Conservation (phyloP, 225 moss, liverwort and hornwort species). For the Polytrichum commune region DNA sequence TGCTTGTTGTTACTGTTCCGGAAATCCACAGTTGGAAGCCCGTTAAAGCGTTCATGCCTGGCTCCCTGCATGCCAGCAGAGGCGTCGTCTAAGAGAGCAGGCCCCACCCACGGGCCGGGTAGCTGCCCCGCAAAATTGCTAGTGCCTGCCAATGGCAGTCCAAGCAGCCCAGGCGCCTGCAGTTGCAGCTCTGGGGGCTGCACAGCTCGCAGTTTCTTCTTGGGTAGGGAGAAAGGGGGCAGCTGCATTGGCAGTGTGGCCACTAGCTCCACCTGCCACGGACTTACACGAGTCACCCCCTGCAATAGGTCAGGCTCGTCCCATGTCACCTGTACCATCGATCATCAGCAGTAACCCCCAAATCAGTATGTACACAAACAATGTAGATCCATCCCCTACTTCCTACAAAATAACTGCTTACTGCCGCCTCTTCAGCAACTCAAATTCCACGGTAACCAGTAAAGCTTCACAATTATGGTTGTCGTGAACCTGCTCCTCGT, state of each 20-base stretch:
- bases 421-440: no score
- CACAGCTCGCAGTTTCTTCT: slow-evolving; percentile 63
- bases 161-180: slow-evolving; percentile 57
- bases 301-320: slow-evolving; percentile 79
- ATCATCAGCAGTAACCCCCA: not conserved
- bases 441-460: not conserved
- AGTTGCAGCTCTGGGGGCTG: slow-evolving; percentile 58
- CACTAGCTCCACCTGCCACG: slow-evolving; percentile 85
- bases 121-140: slow-evolving; percentile 21
- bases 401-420: no score
- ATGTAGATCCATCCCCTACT: no score
- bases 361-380: not conserved
- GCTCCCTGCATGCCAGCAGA: slow-evolving; percentile 82
- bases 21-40: slow-evolving; percentile 62
- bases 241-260: slow-evolving; percentile 69
- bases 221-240: slow-evolving; percentile 59
- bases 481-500: not conserved
- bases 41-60: slow-evolving; percentile 86
- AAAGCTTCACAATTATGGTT: not conserved
- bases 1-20: slow-evolving; percentile 52
- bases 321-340: slow-evolving; percentile 64
- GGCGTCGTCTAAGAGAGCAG: slow-evolving; percentile 33
- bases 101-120: slow-evolving; percentile 15
- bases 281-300: slow-evolving; percentile 73
- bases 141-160: slow-evolving; percentile 38